Conservation (phyloP, 2,329 filamentous ascomycete genomes). For the Zymoseptoria pseudotritici region DNA sequence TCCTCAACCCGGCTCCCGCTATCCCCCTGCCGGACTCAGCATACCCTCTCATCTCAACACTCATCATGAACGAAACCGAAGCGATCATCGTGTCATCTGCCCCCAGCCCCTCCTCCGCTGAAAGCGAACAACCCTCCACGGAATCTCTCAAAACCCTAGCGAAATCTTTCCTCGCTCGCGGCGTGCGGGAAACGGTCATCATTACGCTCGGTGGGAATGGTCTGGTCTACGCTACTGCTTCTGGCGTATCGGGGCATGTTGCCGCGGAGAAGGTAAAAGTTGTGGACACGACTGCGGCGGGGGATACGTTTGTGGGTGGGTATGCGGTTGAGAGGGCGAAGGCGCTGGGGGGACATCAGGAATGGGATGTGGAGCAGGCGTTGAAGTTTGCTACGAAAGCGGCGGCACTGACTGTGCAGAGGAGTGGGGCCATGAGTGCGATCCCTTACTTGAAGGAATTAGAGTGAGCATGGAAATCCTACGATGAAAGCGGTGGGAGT, state of each 20-base stretch:
- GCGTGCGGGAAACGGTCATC: constrained; percentile 70
- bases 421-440: constrained; percentile 55
- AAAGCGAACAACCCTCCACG: no score
- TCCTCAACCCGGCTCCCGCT: constrained; percentile 78
- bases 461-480: no score
- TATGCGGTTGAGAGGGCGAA: constrained; percentile 69
- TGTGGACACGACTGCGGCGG: constrained; percentile 87
- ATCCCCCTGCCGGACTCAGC: constrained; percentile 58
- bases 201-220: constrained; percentile 67
- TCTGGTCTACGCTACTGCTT: constrained; percentile 22
- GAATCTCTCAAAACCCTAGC: constrained; percentile 28
- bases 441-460: constrained; percentile 62
- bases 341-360: constrained; percentile 30
- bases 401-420: constrained; percentile 60
- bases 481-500: no score
- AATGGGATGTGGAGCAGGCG: constrained; percentile 49
- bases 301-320: constrained; percentile 87
- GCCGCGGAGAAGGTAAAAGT: constrained; percentile 64
- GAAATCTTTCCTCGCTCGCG: constrained; percentile 55
- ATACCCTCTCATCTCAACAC: constrained; percentile 62
- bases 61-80: constrained; percentile 89
- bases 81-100: constrained; percentile 61
- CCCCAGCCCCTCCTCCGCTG: constrained; percentile 12
- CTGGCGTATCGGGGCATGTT: constrained; percentile 19
- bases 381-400: constrained; percentile 55